Conservation (phyloP, 805 yeast genomes). For the Metschnikowia baotianmanensis region DNA sequence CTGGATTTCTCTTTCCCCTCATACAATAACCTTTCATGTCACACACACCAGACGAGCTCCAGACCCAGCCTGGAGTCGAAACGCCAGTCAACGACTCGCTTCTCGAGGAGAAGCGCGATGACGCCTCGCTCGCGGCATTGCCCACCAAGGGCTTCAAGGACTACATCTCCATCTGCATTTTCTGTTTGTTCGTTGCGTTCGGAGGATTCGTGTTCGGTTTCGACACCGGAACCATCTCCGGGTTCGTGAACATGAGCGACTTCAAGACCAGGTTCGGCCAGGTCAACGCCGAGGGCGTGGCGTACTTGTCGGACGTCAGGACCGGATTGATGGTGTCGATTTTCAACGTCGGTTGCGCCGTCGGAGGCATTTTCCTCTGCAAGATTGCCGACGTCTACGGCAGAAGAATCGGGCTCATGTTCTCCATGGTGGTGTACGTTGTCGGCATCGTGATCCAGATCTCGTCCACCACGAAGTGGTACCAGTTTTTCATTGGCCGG, state of each 20-base stretch:
- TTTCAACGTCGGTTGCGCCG: constrained; percentile 69
- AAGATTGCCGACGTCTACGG: constrained; percentile 59
- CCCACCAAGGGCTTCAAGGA: constrained; percentile 36
- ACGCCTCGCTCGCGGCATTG: constrained; percentile 16
- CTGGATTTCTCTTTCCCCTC: constrained; percentile 3
- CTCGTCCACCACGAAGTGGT: constrained; percentile 55
- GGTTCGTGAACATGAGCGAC: constrained; percentile 62
- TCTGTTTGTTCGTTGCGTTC: constrained; percentile 60
- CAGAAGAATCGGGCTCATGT: constrained; percentile 55
- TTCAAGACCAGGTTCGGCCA: constrained; percentile 54
- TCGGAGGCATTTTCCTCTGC: constrained; percentile 64
- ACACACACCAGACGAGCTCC: constrained; percentile 20
- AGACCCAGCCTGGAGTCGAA: constrained; percentile 26
- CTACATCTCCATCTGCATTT: constrained; percentile 40
- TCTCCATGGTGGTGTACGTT: constrained; percentile 53
- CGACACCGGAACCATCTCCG: constrained; percentile 78
- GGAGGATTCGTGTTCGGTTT: constrained; percentile 79
- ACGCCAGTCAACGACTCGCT: constrained; percentile 32
- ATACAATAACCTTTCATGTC: constrained; percentile 19
- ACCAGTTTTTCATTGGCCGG: constrained; percentile 59
- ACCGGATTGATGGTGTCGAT: constrained; percentile 53
- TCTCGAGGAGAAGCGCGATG: constrained; percentile 21
- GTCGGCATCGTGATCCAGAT: constrained; percentile 63
- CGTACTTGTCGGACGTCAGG: constrained; percentile 43
- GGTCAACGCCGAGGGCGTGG: constrained; percentile 36